phyloP scores from a whole-genome alignment of 345 rosid genomes.

The Gossypium ekmanianum region DNA sequence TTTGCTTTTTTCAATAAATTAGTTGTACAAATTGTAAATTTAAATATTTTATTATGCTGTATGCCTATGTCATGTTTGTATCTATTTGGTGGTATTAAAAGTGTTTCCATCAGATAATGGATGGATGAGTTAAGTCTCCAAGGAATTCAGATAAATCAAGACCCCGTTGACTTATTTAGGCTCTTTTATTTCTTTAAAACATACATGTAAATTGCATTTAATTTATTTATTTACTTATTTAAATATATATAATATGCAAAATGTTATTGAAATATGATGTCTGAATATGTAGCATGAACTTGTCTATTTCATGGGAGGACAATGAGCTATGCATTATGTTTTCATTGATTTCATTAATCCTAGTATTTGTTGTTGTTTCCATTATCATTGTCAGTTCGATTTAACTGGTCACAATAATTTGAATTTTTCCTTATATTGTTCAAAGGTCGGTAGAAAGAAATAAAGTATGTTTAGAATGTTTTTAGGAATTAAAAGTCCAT shows the following conservation, averaged over 20 bases:
- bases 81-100: background rate
- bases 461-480: background rate
- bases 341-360: background rate
- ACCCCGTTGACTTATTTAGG: background rate
- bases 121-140: conserved; percentile 8
- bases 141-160: background rate
- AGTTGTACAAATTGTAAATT: background rate
- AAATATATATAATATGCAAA: background rate
- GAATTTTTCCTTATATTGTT: conserved; percentile 2
- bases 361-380: background rate
- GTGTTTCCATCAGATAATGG: conserved; percentile 11
- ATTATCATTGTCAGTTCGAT: background rate
- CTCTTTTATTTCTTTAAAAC: background rate
- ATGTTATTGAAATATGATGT: background rate
- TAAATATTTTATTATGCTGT: background rate
- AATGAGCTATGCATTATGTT: background rate
- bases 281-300: background rate
- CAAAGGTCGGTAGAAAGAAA: background rate
- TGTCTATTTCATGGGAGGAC: background rate
- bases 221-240: background rate
- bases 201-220: background rate
- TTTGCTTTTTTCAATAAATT: background rate
- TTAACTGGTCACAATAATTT: background rate
- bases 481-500: background rate
- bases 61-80: background rate